Conservation (phyloP, 2,329 filamentous ascomycete genomes). For the Aureobasidium mangrovei region DNA sequence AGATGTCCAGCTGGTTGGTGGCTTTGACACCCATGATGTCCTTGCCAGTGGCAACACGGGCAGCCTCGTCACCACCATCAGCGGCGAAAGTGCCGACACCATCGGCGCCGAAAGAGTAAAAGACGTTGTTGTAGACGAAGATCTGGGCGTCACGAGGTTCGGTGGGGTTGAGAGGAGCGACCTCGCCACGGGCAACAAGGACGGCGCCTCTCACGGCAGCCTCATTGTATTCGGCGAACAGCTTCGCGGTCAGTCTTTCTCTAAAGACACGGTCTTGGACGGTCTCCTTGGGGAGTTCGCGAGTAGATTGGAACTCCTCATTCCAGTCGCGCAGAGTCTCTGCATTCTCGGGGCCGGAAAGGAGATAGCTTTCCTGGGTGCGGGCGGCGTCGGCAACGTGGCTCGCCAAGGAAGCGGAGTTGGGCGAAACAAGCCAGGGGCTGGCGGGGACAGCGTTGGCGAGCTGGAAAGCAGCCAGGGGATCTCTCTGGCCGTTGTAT, state of each 20-base stretch:
- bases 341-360: conserved; percentile 84
- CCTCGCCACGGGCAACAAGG: conserved; percentile 83
- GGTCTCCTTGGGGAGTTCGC: conserved; percentile 84
- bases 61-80: conserved; percentile 93
- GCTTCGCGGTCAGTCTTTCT: conserved; percentile 85
- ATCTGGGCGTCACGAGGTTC: conserved; percentile 91
- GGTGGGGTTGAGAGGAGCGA: conserved; percentile 88
- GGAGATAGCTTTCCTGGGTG: conserved; percentile 84
- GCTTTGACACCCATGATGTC: conserved; percentile 89
- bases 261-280: conserved; percentile 95
- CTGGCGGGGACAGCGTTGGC: conserved; percentile 88
- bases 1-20: conserved; percentile 95
- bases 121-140: conserved; percentile 99
- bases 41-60: conserved; percentile 90
- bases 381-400: conserved; percentile 80
- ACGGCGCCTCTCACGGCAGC: conserved; percentile 87
- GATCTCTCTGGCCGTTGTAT: conserved; percentile 75
- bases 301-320: conserved; percentile 94
- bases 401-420: conserved; percentile 53
- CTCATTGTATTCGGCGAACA: conserved; percentile 96
- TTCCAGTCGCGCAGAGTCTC: conserved; percentile 98
- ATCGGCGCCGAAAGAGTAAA: conserved; percentile 97
- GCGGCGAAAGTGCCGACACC: conserved; percentile 95
- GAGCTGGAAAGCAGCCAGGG: conserved; percentile 87
- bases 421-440: conserved; percentile 77